Base-by-base conservation (phyloP, 2,329 filamentous ascomycete genomes). In the Xylariaceae sp. region DNA sequence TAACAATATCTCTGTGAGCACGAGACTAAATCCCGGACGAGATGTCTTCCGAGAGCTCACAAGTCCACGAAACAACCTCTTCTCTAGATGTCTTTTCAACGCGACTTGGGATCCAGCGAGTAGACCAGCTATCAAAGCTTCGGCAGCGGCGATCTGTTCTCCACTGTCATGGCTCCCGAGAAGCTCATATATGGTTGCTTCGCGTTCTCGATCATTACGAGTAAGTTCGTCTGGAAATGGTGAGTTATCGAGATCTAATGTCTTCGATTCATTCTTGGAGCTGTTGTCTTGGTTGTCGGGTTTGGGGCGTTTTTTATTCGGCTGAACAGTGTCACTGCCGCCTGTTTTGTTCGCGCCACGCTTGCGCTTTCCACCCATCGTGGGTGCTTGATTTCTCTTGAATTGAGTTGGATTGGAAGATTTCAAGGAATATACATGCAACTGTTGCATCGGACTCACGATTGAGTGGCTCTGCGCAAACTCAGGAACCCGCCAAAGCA, bases 1-100 rank as follows among this genome's bases (percentile, higher is more conserved):
- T 5, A 82, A 78, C 42, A 96, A 68, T 9, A 95, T 74, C 70
- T 97, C 92, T 0, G 91, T 88, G 60, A 97, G 74, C 0, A 93
- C 93, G 50, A 97, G 79, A 48, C 90, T 96, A 69, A 96, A 97
- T 3, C 94, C 94, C 46, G 94, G 75, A 22, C 94, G 82, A 16
- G 93, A 90, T 12, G 89, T 90, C 73, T 96, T 96, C 51, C 90
- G 86, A 49, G 90, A 87, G 68, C 91, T 97, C 55, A 92, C 91
- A 16, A 97, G 83, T 39, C 94, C 94, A 49, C 89, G 84, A 68
- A 97, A 90, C 36, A 99, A 76, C 22, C 88, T 80, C 65, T 82
- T 81, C 57, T 83, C 80, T 31, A 87, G 71, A 60, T 87, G 83
- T 53, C 81, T 73, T 59, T 77, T 69, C 13, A 87, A 71, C 2